Evolutionary conservation across 129 eudicot genomes (phyloP).

Genomic region (Tagetes patula): DNA sequence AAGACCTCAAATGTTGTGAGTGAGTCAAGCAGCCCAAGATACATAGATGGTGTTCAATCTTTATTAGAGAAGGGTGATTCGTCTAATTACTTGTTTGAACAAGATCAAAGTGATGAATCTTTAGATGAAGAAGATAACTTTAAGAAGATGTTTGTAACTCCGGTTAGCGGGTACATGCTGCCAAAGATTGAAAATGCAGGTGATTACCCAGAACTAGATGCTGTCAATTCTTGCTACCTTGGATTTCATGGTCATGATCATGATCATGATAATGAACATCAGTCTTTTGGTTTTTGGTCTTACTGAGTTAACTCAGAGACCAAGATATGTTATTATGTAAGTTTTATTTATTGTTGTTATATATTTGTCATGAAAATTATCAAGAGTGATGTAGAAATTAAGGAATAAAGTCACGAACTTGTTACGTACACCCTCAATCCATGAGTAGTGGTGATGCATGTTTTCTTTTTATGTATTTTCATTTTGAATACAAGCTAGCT

Average conservation of each 20-base stretch:
- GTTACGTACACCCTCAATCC: slow-evolving; percentile 28
- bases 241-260: slow-evolving; percentile 43
- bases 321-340: slow-evolving; percentile 31
- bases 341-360: slow-evolving; percentile 7
- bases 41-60: slow-evolving; percentile 35
- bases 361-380: slow-evolving; percentile 18
- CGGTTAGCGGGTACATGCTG: slow-evolving; percentile 33
- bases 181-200: slow-evolving; percentile 39
- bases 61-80: slow-evolving; percentile 58
- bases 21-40: slow-evolving; percentile 48
- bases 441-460: slow-evolving; percentile 25
- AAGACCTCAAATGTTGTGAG: slow-evolving; percentile 30
- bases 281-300: slow-evolving; percentile 65
- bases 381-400: slow-evolving; percentile 19
- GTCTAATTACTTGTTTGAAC: slow-evolving; percentile 48
- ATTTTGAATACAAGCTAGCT: slow-evolving; percentile 5
- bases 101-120: slow-evolving; percentile 63
- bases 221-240: slow-evolving; percentile 48
- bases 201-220: slow-evolving; percentile 38
- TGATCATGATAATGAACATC: slow-evolving; percentile 46
- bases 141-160: slow-evolving; percentile 38
- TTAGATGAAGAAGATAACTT: slow-evolving; percentile 60
- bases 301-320: slow-evolving; percentile 45
- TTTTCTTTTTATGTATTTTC: slow-evolving; percentile 14
- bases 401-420: slow-evolving; percentile 35